Percentiles rank a stretch among this genome's conserved stretches.
phyloP scores from a whole-genome alignment of 495 filamentous ascomycete genomes.

The Chaetomium cochliodes region DNA sequence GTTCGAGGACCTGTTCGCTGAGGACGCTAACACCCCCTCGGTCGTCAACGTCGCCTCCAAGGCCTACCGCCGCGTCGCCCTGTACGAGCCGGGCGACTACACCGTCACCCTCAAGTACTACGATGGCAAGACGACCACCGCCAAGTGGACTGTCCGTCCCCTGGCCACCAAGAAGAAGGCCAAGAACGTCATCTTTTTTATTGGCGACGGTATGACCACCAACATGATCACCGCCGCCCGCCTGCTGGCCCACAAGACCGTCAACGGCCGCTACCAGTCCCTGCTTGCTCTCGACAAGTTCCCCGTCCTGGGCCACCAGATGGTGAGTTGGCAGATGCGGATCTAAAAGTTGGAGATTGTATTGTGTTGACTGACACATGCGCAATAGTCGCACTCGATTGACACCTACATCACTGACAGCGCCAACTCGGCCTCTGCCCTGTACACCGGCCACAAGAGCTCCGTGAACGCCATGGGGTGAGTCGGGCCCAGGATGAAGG shows the following conservation, averaged over 20 bases:
- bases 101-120: slow-evolving; percentile 69
- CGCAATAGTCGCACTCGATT: slow-evolving; percentile 59
- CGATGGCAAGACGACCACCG: slow-evolving; percentile 59
- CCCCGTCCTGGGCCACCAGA: slow-evolving; percentile 68
- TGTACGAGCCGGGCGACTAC: slow-evolving; percentile 70
- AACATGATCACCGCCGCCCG: slow-evolving; percentile 74
- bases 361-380: neutral
- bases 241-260: slow-evolving; percentile 67
- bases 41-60: slow-evolving; percentile 71
- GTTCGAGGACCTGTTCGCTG: slow-evolving; percentile 72
- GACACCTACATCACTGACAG: slow-evolving; percentile 76
- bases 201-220: slow-evolving; percentile 77
- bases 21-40: slow-evolving; percentile 60
- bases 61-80: slow-evolving; percentile 62
- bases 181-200: slow-evolving; percentile 76
- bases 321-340: slow-evolving; percentile 36
- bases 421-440: slow-evolving; percentile 70
- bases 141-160: slow-evolving; percentile 69
- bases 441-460: slow-evolving; percentile 74
- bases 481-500: slow-evolving; percentile 10
- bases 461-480: slow-evolving; percentile 68
- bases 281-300: slow-evolving; percentile 68
- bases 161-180: slow-evolving; percentile 61
- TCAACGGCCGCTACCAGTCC: slow-evolving; percentile 72
- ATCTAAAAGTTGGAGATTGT: neutral